These are phyloP conservation scores for Claviceps cyperi DNA, from an alignment of 2,329 filamentous ascomycete species.

Conservation along the genomic window DNA sequence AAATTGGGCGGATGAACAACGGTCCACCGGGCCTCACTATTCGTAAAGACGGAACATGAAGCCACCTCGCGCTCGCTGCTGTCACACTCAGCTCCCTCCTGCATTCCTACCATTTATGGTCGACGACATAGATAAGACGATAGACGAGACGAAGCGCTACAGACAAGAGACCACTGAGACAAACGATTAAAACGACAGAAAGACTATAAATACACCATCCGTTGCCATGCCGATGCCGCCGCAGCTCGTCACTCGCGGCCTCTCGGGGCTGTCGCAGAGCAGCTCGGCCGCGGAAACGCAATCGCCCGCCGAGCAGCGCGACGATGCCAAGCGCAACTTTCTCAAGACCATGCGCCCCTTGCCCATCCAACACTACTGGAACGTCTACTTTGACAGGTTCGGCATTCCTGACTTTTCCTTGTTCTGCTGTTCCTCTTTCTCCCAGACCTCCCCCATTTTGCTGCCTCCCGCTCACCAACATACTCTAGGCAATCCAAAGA, in stretches of 20 bases:
- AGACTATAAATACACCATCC: too few species aligned
- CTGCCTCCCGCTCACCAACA: not conserved
- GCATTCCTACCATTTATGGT: too few species aligned
- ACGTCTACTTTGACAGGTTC: slow-evolving; percentile 52
- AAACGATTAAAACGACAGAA: too few species aligned
- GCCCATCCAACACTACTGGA: slow-evolving; percentile 68
- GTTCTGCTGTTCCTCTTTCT: not conserved
- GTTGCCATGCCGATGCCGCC: slow-evolving; percentile 39
- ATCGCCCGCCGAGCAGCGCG: slow-evolving; percentile 59
- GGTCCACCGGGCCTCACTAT: too few species aligned
- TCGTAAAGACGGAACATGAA: too few species aligned
- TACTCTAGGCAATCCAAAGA: slow-evolving; percentile 25
- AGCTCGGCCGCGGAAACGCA: slow-evolving; percentile 43
- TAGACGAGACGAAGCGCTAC: too few species aligned
- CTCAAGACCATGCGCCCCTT: slow-evolving; percentile 58
- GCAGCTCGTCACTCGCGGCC: slow-evolving; percentile 45
- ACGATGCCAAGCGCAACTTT: slow-evolving; percentile 73
- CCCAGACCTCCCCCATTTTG: not conserved
- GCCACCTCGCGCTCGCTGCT: too few species aligned
- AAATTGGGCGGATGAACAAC: too few species aligned
- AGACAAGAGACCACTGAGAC: too few species aligned
- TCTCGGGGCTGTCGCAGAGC: slow-evolving; percentile 47
- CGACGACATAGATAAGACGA: too few species aligned
- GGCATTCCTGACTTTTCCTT: not conserved
- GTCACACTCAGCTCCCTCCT: too few species aligned